These are phyloP conservation scores for Colletotrichum magnum DNA, from an alignment of 2,329 filamentous ascomycete genomes.

Conservation along the genomic window DNA sequence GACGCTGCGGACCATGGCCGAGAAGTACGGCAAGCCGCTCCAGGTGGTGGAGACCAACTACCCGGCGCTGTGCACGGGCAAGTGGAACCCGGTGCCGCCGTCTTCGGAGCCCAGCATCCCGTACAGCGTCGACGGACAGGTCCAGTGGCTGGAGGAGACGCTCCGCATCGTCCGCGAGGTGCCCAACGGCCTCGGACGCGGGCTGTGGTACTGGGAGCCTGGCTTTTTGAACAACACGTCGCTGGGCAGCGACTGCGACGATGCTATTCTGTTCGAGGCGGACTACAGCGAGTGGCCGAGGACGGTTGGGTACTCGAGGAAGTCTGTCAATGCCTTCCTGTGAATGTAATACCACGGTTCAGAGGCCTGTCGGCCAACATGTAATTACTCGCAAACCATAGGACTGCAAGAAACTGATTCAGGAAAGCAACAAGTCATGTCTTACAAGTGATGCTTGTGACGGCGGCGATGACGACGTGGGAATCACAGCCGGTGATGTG, in stretches of 20 bases:
- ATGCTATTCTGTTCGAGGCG: conserved; percentile 34
- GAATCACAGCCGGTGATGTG: neutral
- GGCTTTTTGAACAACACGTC: conserved; percentile 28
- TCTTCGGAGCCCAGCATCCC: conserved; percentile 36
- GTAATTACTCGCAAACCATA: too few species aligned
- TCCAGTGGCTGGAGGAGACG: conserved; percentile 27
- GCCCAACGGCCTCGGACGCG: conserved; percentile 28
- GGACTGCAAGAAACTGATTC: neutral
- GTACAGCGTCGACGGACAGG: conserved; percentile 32
- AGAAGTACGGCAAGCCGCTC: conserved; percentile 34
- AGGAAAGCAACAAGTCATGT: neutral
- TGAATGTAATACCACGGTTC: neutral
- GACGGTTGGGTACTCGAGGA: conserved; percentile 30
- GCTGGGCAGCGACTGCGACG: conserved; percentile 34
- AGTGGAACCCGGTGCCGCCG: conserved; percentile 34
- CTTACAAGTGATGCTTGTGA: neutral
- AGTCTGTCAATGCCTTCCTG: conserved; percentile 30
- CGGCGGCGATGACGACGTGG: too few species aligned
- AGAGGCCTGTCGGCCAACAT: too few species aligned
- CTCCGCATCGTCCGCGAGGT: conserved; percentile 26
- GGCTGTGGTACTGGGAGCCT: conserved; percentile 36
- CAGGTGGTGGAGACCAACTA: conserved; percentile 39
- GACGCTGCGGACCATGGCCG: conserved; percentile 20
- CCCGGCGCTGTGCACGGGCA: conserved; percentile 34
- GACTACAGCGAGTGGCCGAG: conserved; percentile 36